Evolutionary conservation across 257 asterid genomes (phyloP).

Genomic region (Jacaranda mimosifolia): DNA sequence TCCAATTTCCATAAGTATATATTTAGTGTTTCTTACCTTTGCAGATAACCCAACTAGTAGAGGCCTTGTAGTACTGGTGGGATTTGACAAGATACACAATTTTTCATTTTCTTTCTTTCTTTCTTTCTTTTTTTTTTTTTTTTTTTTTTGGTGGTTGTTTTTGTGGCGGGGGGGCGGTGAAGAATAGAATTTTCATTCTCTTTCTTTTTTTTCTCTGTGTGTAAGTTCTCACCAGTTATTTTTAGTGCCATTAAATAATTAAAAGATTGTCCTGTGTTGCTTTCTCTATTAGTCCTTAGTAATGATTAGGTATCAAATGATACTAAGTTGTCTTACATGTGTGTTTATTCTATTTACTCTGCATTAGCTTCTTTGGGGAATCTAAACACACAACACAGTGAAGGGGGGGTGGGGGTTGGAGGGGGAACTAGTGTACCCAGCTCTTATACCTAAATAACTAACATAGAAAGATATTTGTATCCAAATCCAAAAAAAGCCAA

Average conservation of each 20-base stretch:
- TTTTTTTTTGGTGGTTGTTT: background rate
- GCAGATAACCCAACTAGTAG: background rate
- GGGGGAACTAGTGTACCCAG: too few species aligned
- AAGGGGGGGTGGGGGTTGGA: background rate
- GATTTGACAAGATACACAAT: too few species aligned
- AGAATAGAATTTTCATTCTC: too few species aligned
- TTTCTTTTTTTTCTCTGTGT: background rate
- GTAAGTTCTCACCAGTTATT: background rate
- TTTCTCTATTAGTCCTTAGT: too few species aligned
- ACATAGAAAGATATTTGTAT: background rate
- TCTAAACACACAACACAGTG: background rate
- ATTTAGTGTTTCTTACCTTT: background rate
- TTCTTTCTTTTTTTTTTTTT: too few species aligned
- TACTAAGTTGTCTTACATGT: background rate
- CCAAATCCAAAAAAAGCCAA: background rate
- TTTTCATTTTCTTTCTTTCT: too few species aligned
- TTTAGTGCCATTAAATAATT: background rate
- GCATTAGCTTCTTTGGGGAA: background rate
- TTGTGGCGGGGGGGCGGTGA: too few species aligned
- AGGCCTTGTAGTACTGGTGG: background rate
- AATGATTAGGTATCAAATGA: background rate
- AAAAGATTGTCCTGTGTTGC: background rate
- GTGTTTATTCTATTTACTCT: background rate
- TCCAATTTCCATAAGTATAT: constrained; percentile 21
- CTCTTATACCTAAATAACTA: too few species aligned